Conservation (phyloP, 148 eudicot genomes). For the Dysphania ambrosioides region DNA sequence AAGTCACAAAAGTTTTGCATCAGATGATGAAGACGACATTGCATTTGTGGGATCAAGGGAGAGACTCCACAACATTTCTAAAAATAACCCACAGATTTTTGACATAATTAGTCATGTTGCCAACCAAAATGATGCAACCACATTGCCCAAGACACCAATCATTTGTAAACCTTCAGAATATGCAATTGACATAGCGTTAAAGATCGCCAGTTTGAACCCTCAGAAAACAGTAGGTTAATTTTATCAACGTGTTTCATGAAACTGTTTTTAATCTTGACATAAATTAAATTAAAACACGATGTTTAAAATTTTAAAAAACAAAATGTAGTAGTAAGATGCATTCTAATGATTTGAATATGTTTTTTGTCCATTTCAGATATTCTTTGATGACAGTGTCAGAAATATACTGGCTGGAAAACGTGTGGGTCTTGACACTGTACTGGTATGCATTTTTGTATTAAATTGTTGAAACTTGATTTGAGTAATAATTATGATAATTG, state of each 20-base stretch:
- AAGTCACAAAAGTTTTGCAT: conserved; percentile 45
- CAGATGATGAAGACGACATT: conserved; percentile 69
- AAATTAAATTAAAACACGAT: background rate
- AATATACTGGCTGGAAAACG: conserved; percentile 80
- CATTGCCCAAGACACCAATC: conserved; percentile 75
- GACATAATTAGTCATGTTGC: conserved; percentile 69
- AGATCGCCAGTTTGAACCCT: conserved; percentile 65
- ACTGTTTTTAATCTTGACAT: too few relatives aligned
- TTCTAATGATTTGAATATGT: conserved; percentile 12
- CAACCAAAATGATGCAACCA: conserved; percentile 33
- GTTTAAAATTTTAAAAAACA: too few relatives aligned
- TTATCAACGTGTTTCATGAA: too few relatives aligned
- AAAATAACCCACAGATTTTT: conserved; percentile 37
- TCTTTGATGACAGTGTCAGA: conserved; percentile 86
- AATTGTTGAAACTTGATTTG: conserved; percentile 1
- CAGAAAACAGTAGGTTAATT: conserved; percentile 62
- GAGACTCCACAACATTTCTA: background rate
- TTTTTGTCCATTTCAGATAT: conserved; percentile 49
- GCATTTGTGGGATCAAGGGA: conserved; percentile 46
- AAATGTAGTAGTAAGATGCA: background rate
- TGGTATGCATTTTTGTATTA: conserved; percentile 41
- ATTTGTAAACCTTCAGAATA: conserved; percentile 73
- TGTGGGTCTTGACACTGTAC: conserved; percentile 73
- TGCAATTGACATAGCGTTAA: conserved; percentile 67
- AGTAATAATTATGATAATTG: too few relatives aligned